These are phyloP conservation scores for Cercophora samala DNA, from an alignment of 495 filamentous ascomycete genomes.

Conservation along the genomic window DNA sequence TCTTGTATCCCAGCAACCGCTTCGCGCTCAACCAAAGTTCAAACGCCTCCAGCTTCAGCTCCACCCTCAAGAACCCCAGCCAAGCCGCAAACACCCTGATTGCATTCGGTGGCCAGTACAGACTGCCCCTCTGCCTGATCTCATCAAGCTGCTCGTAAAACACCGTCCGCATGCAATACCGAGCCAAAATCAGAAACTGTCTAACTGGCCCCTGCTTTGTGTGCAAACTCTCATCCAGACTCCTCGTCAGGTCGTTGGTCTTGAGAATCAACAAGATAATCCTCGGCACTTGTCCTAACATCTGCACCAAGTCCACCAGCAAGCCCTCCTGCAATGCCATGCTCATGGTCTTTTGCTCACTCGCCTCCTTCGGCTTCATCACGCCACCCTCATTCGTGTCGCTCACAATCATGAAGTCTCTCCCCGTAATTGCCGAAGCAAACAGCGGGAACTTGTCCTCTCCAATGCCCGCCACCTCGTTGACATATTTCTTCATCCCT, in stretches of 20 bases:
- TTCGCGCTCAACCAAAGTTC: slow-evolving; percentile 57
- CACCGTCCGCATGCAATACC: slow-evolving; percentile 86
- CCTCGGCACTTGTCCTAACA: slow-evolving; percentile 83
- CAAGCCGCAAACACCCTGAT: slow-evolving; percentile 48
- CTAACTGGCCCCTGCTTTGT: slow-evolving; percentile 83
- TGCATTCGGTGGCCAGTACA: slow-evolving; percentile 51
- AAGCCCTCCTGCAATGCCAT: slow-evolving; percentile 81
- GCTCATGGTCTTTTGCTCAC: slow-evolving; percentile 80
- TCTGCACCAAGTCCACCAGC: slow-evolving; percentile 78
- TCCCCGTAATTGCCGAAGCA: slow-evolving; percentile 91
- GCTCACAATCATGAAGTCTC: slow-evolving; percentile 76
- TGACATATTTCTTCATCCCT: slow-evolving; percentile 81
- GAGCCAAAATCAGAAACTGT: slow-evolving; percentile 88
- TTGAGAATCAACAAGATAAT: slow-evolving; percentile 95
- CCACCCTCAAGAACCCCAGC: slow-evolving; percentile 49
- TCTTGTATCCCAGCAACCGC: slow-evolving; percentile 40
- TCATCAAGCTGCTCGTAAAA: slow-evolving; percentile 81
- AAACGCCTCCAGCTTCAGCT: slow-evolving; percentile 53
- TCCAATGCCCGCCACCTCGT: slow-evolving; percentile 81
- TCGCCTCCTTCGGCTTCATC: slow-evolving; percentile 55
- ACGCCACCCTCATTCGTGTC: slow-evolving; percentile 36
- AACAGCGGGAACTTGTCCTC: slow-evolving; percentile 96
- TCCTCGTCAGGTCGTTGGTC: slow-evolving; percentile 95
- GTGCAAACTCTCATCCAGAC: slow-evolving; percentile 89
- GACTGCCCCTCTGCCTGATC: slow-evolving; percentile 47